phyloP scores from a whole-genome alignment of 305 asterid species.

The Solanum hybrid region DNA sequence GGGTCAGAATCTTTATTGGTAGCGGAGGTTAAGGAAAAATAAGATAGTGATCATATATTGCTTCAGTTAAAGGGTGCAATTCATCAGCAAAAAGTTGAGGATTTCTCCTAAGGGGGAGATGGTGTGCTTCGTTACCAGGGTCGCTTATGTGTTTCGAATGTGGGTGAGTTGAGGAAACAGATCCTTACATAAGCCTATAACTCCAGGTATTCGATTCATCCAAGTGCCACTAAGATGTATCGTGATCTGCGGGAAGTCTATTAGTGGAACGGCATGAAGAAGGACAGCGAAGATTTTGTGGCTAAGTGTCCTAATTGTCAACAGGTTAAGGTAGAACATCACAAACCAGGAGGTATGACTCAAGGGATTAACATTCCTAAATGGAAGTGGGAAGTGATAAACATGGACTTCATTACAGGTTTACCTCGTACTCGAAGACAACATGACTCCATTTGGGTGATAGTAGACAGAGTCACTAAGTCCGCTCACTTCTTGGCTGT shows the following conservation, averaged over 20 bases:
- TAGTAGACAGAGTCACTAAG: neutral
- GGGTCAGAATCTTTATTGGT: neutral
- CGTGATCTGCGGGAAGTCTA: neutral
- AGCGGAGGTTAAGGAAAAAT: neutral
- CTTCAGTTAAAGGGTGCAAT: neutral
- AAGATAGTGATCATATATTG: neutral
- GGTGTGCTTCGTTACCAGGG: neutral
- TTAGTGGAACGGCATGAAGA: neutral
- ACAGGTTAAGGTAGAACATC: neutral
- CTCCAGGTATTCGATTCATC: neutral
- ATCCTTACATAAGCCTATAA: neutral
- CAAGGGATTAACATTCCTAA: neutral
- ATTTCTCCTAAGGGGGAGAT: neutral
- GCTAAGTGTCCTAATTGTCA: neutral
- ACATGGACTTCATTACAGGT: neutral
- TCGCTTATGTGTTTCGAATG: neutral
- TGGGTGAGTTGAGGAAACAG: neutral
- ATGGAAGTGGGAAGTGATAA: neutral
- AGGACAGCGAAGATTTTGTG: neutral
- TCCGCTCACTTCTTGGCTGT: neutral
- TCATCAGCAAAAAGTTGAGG: neutral
- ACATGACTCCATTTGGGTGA: neutral
- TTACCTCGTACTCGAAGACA: neutral
- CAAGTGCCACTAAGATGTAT: neutral
- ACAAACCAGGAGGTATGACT: neutral